Base-by-base conservation (phyloP, 495 filamentous ascomycete genomes). In the Annulohypoxylon nitens region DNA sequence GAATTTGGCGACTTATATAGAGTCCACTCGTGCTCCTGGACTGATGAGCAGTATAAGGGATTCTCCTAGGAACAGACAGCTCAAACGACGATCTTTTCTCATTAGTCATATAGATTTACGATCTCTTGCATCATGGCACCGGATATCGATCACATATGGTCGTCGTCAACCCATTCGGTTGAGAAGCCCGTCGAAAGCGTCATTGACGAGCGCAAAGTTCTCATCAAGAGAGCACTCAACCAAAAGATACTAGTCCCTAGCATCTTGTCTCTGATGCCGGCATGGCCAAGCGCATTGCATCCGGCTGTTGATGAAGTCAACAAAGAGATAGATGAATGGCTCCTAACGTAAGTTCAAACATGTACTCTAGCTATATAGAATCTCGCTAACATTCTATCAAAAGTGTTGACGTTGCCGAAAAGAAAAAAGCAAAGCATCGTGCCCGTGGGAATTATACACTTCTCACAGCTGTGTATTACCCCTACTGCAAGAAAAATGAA, bases 51-150 rank as follows among this genome's bases (percentile, higher is more conserved):
- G 36, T 37, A 8, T 36, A 12, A n/a, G 1, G 25, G 18, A 20
- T 20, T 30, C 30, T 16, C 20, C 5, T 2, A 36, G 9, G 8
- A 33, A 57, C 6, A 5, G 53, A 57, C 7, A n/a, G 10, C n/a
- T 57, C 33, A 37, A 57, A 20, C 8, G 30, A 37, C 30, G 33
- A 37, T 57, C n/a, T 55, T 2, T 37, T 20, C 4, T 11, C 18
- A 0, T 37, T 20, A 20, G 36, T n/a, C 20, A 20, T 4, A 5
- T 57, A 18, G 26, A 33, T 10, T 3, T 37, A 10, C 83, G 80
- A 0, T 72, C 75, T 0, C 72, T 80, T 58, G 89, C 89, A 70
- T 2, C 3, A 78, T 78, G 76, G 67, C 72, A 14, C 60, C 70
- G 23, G 70, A 68, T 43, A 65, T 71, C 26, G 51, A 64, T 16